Base-by-base conservation (phyloP, 108 stramenopile genomes). In the Pseudonitzschia delicatissima region DNA sequence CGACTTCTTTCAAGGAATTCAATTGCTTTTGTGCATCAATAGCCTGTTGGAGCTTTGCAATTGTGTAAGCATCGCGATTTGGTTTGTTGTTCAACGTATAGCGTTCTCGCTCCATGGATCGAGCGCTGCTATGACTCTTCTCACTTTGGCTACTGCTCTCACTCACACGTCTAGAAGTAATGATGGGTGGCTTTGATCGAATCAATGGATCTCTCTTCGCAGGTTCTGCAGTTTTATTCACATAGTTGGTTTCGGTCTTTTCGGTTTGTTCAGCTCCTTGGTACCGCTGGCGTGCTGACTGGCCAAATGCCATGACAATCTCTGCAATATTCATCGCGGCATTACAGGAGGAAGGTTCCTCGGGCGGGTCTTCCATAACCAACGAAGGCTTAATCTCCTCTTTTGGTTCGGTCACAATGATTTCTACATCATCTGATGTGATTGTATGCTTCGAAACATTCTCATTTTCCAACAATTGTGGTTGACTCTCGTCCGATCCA, bases 21-120 rank as follows among this genome's bases (percentile, higher is more conserved):
- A 69, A 15, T 45, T 62, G 31, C 39, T 48, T 60, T 40, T 76
- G 74, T 21, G 74, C 39, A 36, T 76, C 68, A 31, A 76, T 37
- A 7, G 68, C 74, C 25, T 58, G 26, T 25, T 55, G 31, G 29
- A 76, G 36, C 20, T 69, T 69, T 25, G 57, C 5, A 49, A 76
- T 64, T 31, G 35, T 68, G 13, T 25, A 11, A 32, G 74, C 67
- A 60, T 76, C 66, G n/a, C 63, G 40, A 31, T 76, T 21, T 39
- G 64, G 51, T 37, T 57, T 62, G 18, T 57, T 47, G 42, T 69
- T 76, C 51, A 76, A 53, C 12, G 62, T 57, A 26, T 34, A 25
- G 44, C 51, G 37, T 59, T 76, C 74, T 59, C 62, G 26, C 25
- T 37, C 44, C 25, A 76, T 39, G 2, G 45, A 53, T 25, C 65